Evolutionary conservation across 306 rosid species (phyloP), one percentile per base, ranked within the genome.

Genomic region (Lotus japonicus): DNA sequence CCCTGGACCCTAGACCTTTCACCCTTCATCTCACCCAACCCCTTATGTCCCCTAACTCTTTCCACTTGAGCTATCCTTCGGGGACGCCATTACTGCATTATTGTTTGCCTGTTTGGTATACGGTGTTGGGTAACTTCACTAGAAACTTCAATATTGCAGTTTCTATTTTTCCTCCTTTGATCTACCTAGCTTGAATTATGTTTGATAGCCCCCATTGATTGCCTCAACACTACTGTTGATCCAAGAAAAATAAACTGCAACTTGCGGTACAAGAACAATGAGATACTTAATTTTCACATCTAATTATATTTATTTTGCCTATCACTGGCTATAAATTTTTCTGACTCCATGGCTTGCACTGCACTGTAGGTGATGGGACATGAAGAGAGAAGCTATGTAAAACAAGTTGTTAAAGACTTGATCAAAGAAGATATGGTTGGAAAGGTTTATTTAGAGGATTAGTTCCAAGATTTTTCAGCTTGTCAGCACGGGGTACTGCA

Each of bases 401-500:
- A 90, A 79, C 82, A 92, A 80, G 87, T 92, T 74, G 84, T 89
- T 60, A 88, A 77, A 83, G 81, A 79, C 73, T 83, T 92, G 73
- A 78, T 92, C 21, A 42, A 43, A 1, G 98, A 92, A 48, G 98
- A 92, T n/a, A n/a, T 54, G 98, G 98, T 55, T 89, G 96, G 98
- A 81, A 77, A 83, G 98, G 98, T 48, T 74, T 92, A 12, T 92
- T 89, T 64, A 87, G 88, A 79, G 98, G 98, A 11, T 67, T 92
- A 75, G 96, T 92, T 73, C 98, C 98, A 76, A 85, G 98, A 78
- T 89, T 92, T 76, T 72, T 92, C 84, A 92, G 98, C 83, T 83
- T 82, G 91, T 92, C 98, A 0, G 91, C 91, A 2, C 89, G 96
- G 98, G 98, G 98, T 45, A 92, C 98, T 46, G 89, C 98, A 19